These are phyloP conservation scores for Triadica sebifera DNA, from an alignment of 345 rosid genomes.

Conservation along the genomic window DNA sequence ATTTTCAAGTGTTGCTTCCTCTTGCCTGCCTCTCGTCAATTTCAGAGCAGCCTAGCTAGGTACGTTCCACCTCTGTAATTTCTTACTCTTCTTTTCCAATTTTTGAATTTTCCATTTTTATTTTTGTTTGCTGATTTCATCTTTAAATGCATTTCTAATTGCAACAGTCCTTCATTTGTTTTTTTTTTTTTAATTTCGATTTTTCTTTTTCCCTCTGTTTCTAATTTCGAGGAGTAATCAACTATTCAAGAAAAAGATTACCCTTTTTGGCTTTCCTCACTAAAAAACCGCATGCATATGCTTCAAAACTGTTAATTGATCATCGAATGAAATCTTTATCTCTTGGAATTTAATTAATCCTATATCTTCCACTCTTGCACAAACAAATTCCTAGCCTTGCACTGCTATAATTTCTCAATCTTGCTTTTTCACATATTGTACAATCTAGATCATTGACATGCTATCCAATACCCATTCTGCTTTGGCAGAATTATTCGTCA, in stretches of 20 bases:
- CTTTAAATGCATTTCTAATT: too few relatives aligned
- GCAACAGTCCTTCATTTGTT: neutral
- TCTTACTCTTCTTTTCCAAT: neutral
- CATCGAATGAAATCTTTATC: too few relatives aligned
- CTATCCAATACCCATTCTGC: neutral
- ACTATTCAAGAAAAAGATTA: neutral
- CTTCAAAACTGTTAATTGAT: neutral
- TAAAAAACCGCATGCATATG: neutral
- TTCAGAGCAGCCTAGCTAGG: neutral
- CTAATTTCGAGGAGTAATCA: too few relatives aligned
- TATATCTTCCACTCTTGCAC: neutral
- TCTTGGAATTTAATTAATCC: neutral
- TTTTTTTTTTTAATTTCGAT: neutral
- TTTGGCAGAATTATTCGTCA: neutral
- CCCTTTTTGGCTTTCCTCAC: neutral
- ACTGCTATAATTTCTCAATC: neutral
- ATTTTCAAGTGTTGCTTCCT: neutral
- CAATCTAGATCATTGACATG: neutral
- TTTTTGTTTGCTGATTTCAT: neutral
- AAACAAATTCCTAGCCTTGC: neutral
- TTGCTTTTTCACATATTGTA: neutral
- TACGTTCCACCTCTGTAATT: neutral
- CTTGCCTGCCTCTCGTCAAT: neutral
- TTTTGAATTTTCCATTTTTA: neutral
- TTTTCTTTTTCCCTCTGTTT: too few relatives aligned